A percentile compares a stretch with the other conserved stretches of the same genome.
Evolutionary conservation across 2,329 filamentous ascomycete genomes (phyloP).

Genomic region (Penicillium sp.): DNA sequence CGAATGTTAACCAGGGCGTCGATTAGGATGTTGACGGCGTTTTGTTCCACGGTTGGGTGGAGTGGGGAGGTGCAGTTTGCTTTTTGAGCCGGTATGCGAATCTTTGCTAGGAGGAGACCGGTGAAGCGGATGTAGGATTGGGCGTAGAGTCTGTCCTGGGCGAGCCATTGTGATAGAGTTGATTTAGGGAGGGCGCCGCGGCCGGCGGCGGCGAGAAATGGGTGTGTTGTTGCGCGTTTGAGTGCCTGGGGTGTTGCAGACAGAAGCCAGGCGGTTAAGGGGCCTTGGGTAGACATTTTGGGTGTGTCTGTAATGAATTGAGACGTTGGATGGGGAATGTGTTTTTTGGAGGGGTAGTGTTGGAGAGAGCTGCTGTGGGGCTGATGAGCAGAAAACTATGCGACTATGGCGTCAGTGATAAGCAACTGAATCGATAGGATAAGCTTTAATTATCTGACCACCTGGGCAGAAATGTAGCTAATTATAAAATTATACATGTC

Average conservation of each 20-base stretch:
- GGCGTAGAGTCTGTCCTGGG: conserved; percentile 66
- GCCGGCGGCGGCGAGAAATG: conserved; percentile 62
- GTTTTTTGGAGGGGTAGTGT: background rate
- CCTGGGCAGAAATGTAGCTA: too few species aligned
- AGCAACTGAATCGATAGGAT: background rate
- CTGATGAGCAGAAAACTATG: background rate
- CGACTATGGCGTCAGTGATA: background rate
- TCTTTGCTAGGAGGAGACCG: conserved; percentile 58
- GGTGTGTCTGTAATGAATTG: background rate
- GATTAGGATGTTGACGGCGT: conserved; percentile 58
- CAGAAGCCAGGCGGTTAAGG: conserved; percentile 56
- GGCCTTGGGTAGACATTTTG: conserved; percentile 27
- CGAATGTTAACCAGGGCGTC: conserved; percentile 62
- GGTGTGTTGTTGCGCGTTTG: conserved; percentile 57
- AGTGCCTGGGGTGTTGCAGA: conserved; percentile 46
- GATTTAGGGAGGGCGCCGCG: conserved; percentile 55
- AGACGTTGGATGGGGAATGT: background rate
- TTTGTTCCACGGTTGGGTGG: conserved; percentile 44
- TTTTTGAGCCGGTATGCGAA: conserved; percentile 49
- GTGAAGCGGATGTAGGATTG: conserved; percentile 65
- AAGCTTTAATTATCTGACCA: too few species aligned
- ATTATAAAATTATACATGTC: too few species aligned
- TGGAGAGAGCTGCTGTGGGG: background rate
- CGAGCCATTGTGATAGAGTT: conserved; percentile 61
- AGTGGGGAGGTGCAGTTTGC: conserved; percentile 25